Conservation (phyloP, 257 asterid genomes). For the Vinca minor region DNA sequence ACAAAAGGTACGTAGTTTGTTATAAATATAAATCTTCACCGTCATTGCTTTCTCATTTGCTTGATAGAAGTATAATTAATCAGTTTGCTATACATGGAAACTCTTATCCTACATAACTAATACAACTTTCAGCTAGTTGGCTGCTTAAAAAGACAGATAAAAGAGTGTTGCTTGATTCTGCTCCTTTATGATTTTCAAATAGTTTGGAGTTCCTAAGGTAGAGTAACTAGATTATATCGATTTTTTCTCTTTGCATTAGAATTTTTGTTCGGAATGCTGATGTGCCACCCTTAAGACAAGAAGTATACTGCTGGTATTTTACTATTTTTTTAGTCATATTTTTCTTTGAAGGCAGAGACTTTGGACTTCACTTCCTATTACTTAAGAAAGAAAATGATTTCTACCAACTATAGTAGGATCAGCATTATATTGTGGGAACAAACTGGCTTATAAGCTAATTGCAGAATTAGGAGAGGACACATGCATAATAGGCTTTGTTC, state of each 20-base stretch:
- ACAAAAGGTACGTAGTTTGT: slow-evolving; percentile 60
- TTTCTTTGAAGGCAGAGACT: neutral
- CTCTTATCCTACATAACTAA: neutral
- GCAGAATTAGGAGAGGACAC: neutral
- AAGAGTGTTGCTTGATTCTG: no score
- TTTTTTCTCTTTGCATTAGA: neutral
- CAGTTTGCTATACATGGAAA: neutral
- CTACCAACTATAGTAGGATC: neutral
- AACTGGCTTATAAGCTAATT: neutral
- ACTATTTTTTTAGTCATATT: neutral
- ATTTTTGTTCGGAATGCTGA: neutral
- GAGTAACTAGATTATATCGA: neutral
- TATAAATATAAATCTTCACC: neutral
- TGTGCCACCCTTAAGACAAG: neutral
- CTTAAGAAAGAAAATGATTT: neutral
- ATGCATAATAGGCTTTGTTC: neutral
- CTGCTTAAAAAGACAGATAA: neutral
- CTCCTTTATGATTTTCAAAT: neutral
- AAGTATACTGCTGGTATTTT: neutral
- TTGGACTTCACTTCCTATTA: neutral
- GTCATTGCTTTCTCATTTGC: slow-evolving; percentile 13
- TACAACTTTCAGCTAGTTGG: neutral
- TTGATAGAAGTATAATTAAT: neutral
- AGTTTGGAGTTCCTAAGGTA: neutral
- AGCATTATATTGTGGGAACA: neutral